phyloP scores from a whole-genome alignment of 2,329 filamentous ascomycete species.

The Parascedosporium putredinis region DNA sequence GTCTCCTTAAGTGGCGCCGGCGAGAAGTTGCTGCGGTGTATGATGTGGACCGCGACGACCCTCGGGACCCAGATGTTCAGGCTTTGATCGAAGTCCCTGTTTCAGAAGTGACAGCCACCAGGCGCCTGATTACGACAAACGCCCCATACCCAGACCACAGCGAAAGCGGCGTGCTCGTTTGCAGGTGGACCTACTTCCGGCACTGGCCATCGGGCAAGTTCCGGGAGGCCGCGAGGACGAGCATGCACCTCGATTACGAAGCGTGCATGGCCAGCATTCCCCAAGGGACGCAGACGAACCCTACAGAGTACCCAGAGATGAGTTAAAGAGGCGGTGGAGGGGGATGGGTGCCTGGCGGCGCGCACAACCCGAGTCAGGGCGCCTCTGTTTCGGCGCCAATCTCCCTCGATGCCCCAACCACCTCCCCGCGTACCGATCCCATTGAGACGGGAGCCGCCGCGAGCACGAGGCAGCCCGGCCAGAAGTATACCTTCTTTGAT shows the following conservation, averaged over 20 bases:
- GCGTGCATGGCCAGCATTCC: slow-evolving; percentile 21
- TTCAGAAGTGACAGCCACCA: slow-evolving; percentile 24
- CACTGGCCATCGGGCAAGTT: slow-evolving; percentile 15
- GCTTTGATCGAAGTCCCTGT: slow-evolving; percentile 31
- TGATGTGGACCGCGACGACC: slow-evolving; percentile 26
- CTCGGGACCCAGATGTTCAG: slow-evolving; percentile 21
- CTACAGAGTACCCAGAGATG: slow-evolving; percentile 20
- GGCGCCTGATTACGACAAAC: slow-evolving; percentile 46
- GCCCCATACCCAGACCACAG: slow-evolving; percentile 30
- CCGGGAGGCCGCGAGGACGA: slow-evolving; percentile 11
- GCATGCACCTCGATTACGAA: slow-evolving; percentile 23
- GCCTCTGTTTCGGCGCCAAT: slow-evolving; percentile 10
- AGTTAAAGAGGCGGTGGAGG: slow-evolving; percentile 24
- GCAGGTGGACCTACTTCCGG: slow-evolving; percentile 37
- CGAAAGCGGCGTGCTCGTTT: slow-evolving; percentile 31
- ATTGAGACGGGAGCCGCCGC: background rate
- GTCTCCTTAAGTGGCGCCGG: slow-evolving; percentile 25
- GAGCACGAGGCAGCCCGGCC: slow-evolving; percentile 14
- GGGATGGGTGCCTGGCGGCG: slow-evolving; percentile 28
- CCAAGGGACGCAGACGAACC: slow-evolving; percentile 19
- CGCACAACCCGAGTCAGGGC: slow-evolving; percentile 24
- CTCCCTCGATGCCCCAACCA: slow-evolving; percentile 15
- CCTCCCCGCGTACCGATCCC: too few species aligned
- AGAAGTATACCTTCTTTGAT: slow-evolving; percentile 59
- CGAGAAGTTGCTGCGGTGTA: slow-evolving; percentile 36